A percentile compares a stretch with the other conserved stretches of the same genome.
Evolutionary conservation across 2,329 filamentous ascomycete genomes (phyloP).

Genomic region (Fusarium circinatum): DNA sequence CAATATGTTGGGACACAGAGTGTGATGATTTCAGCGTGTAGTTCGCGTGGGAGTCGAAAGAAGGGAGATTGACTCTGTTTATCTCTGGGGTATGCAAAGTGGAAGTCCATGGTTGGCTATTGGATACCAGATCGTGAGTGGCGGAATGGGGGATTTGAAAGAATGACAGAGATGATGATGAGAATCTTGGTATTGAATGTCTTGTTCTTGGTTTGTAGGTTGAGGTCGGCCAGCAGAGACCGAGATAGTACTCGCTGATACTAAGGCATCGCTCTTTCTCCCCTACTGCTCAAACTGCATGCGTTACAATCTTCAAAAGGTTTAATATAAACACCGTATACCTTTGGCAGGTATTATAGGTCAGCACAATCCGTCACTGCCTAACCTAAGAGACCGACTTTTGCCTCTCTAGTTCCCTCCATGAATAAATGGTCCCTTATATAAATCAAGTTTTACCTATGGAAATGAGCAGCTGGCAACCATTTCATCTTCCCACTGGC

Average conservation of each 20-base stretch:
- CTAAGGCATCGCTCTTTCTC: not conserved
- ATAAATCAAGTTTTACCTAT: not conserved
- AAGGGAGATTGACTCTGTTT: not conserved
- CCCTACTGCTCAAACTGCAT: not conserved
- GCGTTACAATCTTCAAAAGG: not conserved
- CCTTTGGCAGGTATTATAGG: not conserved
- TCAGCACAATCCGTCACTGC: not conserved
- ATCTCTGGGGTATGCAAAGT: not conserved
- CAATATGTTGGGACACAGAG: not conserved
- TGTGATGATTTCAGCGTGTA: not conserved
- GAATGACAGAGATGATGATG: not conserved
- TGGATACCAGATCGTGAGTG: not conserved
- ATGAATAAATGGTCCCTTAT: not conserved
- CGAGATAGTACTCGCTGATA: not conserved
- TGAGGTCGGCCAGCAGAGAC: not conserved
- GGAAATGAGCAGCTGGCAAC: not conserved
- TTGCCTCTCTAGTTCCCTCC: not conserved
- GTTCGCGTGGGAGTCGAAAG: not conserved
- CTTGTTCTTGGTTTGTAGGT: not conserved
- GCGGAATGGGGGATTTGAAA: not conserved
- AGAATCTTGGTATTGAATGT: not conserved
- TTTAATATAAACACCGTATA: not conserved
- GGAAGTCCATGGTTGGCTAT: not conserved
- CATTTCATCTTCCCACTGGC: not conserved
- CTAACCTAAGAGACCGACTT: not conserved